Conservation (phyloP, 345 rosid species). For the Lepidium didymum region DNA sequence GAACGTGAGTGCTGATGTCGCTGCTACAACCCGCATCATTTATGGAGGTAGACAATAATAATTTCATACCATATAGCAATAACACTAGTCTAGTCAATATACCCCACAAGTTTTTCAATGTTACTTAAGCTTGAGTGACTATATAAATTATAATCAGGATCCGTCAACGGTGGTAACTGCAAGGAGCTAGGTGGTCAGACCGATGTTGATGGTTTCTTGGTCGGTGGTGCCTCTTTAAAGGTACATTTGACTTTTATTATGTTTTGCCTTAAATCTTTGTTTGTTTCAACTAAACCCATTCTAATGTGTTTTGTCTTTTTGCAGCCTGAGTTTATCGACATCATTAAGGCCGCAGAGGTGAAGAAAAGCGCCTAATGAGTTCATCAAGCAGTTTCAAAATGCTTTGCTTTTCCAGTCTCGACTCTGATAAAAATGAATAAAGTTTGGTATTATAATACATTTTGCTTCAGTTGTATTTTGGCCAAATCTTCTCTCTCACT, state of each 20-base stretch:
- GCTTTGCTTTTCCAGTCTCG: background rate
- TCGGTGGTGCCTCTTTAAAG: constrained; percentile 89
- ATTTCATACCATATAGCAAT: background rate
- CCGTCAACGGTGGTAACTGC: constrained; percentile 77
- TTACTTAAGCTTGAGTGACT: background rate
- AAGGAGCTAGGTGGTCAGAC: constrained; percentile 69
- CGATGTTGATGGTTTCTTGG: constrained; percentile 87
- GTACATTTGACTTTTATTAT: constrained; percentile 26
- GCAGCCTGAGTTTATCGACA: constrained; percentile 34
- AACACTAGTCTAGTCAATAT: no score
- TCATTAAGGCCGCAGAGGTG: constrained; percentile 32
- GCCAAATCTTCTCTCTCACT: background rate
- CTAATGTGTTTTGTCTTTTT: background rate
- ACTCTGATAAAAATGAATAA: constrained; percentile 14
- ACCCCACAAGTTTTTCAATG: no score
- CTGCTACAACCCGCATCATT: constrained; percentile 69
- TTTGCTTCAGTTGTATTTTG: constrained; percentile 11
- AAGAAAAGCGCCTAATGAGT: constrained; percentile 25
- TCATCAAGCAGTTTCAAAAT: background rate
- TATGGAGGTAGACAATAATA: constrained; percentile 62
- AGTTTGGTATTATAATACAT: constrained; percentile 9
- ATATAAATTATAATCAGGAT: constrained; percentile 37
- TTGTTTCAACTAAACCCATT: background rate
- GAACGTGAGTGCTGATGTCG: constrained; percentile 59
- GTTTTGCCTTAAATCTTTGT: background rate